Base-by-base conservation (phyloP, 129 eudicot genomes). In the Mikania micrantha region DNA sequence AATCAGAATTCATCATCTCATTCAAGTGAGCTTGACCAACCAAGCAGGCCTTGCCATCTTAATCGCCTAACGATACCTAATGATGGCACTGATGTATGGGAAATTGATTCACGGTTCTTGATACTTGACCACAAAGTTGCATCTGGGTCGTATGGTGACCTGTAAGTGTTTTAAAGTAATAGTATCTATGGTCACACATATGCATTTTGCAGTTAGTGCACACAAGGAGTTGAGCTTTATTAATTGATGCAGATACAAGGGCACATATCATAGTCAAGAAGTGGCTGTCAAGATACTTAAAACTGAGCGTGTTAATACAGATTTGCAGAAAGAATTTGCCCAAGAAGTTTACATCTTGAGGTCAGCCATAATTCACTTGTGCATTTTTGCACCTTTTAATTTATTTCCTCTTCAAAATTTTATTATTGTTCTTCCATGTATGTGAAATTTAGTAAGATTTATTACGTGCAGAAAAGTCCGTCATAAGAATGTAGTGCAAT, bases 51-150 rank as follows among this genome's bases (percentile, higher is more conserved):
- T 45, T 11, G 73, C 50, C 83, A 84, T 80, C 32, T 67, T 21
- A 83, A 82, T 74, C 94, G 80, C 82, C 66, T 92, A 70, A 79
- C 67, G 40, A 92, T 92, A 69, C 98, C 98, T 38, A 78, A 66
- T 42, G 98, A 92, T 76, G 98, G 96, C 45, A 91, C 85, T 34
- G 98, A 92, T 86, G 98, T 92, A 38, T 92, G 98, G 98, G 98
- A 92, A 79, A 86, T 92, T 60, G 95, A 92, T 88, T 84, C 90
- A 63, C 82, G 80, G 39, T 85, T 31, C 45, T 69, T 92, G 53
- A 84, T 86, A 67, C 88, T 92, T 73, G 96, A 86, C 73, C 73
- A 77, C 74, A 92, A 92, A 80, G 82, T 92, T 78, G 98, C 98
- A 19, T 88, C 96, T 41, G 96, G 98, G 20, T 77, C 99, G 36